Evolutionary conservation across 495 filamentous ascomycete genomes (phyloP).

Genomic region (Podospora pseudocomata): DNA sequence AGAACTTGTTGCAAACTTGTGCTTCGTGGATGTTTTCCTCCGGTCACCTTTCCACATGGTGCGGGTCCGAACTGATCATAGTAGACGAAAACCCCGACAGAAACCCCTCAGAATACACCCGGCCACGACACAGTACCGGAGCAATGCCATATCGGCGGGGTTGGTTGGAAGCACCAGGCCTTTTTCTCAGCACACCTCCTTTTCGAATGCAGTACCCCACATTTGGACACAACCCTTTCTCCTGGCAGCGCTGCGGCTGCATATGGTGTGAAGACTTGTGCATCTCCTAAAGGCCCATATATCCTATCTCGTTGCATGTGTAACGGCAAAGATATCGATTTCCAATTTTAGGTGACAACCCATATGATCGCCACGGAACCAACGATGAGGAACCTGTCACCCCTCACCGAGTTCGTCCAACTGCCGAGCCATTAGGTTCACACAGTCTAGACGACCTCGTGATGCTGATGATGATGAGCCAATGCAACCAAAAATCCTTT

Average conservation of each 20-base stretch:
- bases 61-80: neutral
- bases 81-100: neutral
- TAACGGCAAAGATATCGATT: neutral
- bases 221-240: slow-evolving; percentile 2
- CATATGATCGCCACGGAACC: neutral
- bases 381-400: neutral
- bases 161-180: neutral
- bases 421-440: slow-evolving; percentile 3
- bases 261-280: neutral
- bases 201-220: neutral
- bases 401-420: neutral
- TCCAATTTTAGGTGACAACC: neutral
- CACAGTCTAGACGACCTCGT: neutral
- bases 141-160: neutral
- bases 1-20: neutral
- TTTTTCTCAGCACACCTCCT: slow-evolving; percentile 3
- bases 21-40: neutral
- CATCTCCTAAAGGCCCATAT: neutral
- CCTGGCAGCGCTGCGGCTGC: neutral
- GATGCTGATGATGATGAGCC: slow-evolving; percentile 3
- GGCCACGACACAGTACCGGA: neutral
- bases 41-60: neutral
- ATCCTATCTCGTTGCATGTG: neutral
- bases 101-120: neutral
- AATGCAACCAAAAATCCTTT: slow-evolving; percentile 5